phyloP scores from a whole-genome alignment of 2,329 filamentous ascomycete genomes.

The Aspergillus pseudoglaucus region DNA sequence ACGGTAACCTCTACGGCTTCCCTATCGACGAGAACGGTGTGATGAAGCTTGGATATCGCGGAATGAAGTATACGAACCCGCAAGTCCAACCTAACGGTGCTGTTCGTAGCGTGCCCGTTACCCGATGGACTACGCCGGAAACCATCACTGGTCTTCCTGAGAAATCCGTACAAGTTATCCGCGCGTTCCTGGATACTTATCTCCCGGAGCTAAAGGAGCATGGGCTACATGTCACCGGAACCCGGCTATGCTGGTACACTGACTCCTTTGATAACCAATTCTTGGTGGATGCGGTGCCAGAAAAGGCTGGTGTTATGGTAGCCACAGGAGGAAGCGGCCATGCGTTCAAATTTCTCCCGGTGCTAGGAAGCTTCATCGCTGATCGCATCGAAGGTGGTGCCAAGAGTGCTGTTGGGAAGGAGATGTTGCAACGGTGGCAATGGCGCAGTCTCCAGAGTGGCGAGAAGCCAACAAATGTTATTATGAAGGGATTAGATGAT shows the following conservation, averaged over 20 bases:
- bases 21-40: slow-evolving; percentile 37
- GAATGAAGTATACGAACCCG: slow-evolving; percentile 47
- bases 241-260: slow-evolving; percentile 51
- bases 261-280: slow-evolving; percentile 53
- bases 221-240: slow-evolving; percentile 36
- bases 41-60: slow-evolving; percentile 48
- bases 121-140: slow-evolving; percentile 25
- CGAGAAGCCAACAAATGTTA: not conserved
- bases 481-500: slow-evolving; percentile 1
- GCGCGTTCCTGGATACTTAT: slow-evolving; percentile 33
- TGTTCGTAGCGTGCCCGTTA: slow-evolving; percentile 37
- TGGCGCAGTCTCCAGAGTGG: slow-evolving; percentile 14
- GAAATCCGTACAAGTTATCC: slow-evolving; percentile 21
- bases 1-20: slow-evolving; percentile 46
- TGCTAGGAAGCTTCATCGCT: slow-evolving; percentile 50
- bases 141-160: slow-evolving; percentile 18
- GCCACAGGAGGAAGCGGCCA: slow-evolving; percentile 58
- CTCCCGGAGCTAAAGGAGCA: slow-evolving; percentile 38
- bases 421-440: slow-evolving; percentile 14
- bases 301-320: slow-evolving; percentile 48
- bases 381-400: slow-evolving; percentile 43
- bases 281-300: slow-evolving; percentile 48
- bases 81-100: slow-evolving; percentile 28
- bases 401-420: slow-evolving; percentile 12
- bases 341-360: slow-evolving; percentile 57